Conservation (phyloP, 2,329 filamentous ascomycete species). For the Alternaria sp. region DNA sequence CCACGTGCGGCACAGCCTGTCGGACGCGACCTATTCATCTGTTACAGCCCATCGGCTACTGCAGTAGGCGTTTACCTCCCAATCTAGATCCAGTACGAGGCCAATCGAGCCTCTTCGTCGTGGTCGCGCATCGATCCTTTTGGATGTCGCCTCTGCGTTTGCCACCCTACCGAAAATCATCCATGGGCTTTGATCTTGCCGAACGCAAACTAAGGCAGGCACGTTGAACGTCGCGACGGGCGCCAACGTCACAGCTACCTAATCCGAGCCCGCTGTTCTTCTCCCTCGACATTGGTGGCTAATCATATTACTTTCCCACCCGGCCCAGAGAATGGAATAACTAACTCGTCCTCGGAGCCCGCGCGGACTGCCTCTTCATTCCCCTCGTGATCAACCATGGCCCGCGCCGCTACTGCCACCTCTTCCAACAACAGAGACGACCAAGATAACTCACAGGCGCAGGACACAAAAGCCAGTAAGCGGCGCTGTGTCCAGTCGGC, state of each 20-base stretch:
- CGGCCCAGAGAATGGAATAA: conserved; percentile 24
- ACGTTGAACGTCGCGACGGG: conserved; percentile 12
- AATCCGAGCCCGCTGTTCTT: conserved; percentile 2
- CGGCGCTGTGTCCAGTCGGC: conserved; percentile 49
- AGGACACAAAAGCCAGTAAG: conserved; percentile 38
- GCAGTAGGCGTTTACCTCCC: neutral
- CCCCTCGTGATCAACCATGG: conserved; percentile 31
- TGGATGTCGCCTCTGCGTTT: neutral
- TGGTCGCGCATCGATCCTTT: neutral
- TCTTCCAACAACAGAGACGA: conserved; percentile 29
- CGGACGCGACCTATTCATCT: neutral
- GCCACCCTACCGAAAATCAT: conserved; percentile 9
- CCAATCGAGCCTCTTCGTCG: conserved; percentile 4
- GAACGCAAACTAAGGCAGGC: conserved; percentile 2
- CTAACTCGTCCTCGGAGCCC: conserved; percentile 26
- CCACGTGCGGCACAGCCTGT: neutral
- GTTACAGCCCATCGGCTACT: conserved; percentile 3
- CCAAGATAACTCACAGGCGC: conserved; percentile 20
- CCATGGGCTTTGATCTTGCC: conserved; percentile 9
- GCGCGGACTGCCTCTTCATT: conserved; percentile 13
- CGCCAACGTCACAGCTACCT: conserved; percentile 19
- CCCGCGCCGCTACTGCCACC: conserved; percentile 32
- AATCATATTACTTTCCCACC: conserved; percentile 7
- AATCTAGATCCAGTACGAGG: conserved; percentile 3
- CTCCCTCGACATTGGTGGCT: conserved; percentile 13